These are phyloP conservation scores for Capillidium heterosporum DNA, from an alignment of 371 early-diverging fungal genomes.

Conservation along the genomic window DNA sequence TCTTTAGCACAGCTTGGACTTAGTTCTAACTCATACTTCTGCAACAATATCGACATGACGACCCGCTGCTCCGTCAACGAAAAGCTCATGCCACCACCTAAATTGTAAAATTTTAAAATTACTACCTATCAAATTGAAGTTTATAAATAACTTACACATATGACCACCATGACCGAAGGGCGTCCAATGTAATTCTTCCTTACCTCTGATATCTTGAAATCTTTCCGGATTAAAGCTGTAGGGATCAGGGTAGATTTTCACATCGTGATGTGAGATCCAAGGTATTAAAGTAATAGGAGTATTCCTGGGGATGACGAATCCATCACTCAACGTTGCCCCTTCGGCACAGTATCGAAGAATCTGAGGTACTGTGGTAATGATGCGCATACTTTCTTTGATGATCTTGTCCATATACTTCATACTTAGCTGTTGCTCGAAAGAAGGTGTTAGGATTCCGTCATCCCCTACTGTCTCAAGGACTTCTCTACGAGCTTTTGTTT, in stretches of 20 bases:
- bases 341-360: neutral
- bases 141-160: conserved; percentile 1
- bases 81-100: conserved; percentile 27
- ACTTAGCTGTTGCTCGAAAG: neutral
- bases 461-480: neutral
- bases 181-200: neutral
- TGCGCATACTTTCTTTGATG: conserved; percentile 3
- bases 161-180: neutral
- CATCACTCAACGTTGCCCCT: neutral
- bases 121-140: neutral
- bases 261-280: neutral
- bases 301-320: neutral
- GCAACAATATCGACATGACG: conserved; percentile 20
- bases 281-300: neutral
- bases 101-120: neutral
- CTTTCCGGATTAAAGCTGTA: neutral
- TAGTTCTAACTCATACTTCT: neutral
- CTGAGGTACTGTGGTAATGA: neutral
- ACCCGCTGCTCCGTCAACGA: conserved; percentile 30
- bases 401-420: neutral
- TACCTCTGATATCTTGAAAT: conserved; percentile 1
- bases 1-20: too few species aligned
- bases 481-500: too few species aligned
- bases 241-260: neutral
- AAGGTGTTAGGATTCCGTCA: neutral